Evolutionary conservation across 2,329 filamentous ascomycete genomes (phyloP).

Genomic region (Apiospora saccharicola): DNA sequence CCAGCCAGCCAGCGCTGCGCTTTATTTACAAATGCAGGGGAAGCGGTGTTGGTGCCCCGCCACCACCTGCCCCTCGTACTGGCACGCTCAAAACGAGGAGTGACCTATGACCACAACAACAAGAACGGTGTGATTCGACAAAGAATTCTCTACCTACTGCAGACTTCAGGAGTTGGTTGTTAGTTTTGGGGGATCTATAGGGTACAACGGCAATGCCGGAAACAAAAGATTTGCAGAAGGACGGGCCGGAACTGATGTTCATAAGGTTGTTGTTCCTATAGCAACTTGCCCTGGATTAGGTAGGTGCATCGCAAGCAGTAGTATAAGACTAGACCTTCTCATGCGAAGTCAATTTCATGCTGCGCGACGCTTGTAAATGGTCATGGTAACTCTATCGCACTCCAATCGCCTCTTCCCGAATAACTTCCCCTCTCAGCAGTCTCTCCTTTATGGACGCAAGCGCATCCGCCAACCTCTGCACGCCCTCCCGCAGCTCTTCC

Average conservation of each 20-base stretch:
- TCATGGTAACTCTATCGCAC: background rate
- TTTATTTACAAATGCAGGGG: background rate
- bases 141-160: background rate
- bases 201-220: background rate
- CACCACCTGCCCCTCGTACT: background rate
- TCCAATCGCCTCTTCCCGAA: slow-evolving; percentile 11
- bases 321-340: background rate
- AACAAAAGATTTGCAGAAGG: background rate
- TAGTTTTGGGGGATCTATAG: background rate
- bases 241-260: background rate
- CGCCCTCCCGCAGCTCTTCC: slow-evolving; percentile 59
- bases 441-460: slow-evolving; percentile 28
- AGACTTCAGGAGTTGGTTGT: background rate
- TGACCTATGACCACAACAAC: no score
- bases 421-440: slow-evolving; percentile 26
- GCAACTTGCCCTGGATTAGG: background rate
- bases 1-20: background rate
- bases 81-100: no score
- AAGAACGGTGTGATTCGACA: background rate
- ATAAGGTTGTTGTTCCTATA: background rate
- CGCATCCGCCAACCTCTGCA: slow-evolving; percentile 53
- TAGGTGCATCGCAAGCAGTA: background rate
- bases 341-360: background rate
- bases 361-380: background rate
- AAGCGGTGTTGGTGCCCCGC: background rate